Conservation (phyloP, 768 basidiomycete species). For the Strobilomyces confusus region DNA sequence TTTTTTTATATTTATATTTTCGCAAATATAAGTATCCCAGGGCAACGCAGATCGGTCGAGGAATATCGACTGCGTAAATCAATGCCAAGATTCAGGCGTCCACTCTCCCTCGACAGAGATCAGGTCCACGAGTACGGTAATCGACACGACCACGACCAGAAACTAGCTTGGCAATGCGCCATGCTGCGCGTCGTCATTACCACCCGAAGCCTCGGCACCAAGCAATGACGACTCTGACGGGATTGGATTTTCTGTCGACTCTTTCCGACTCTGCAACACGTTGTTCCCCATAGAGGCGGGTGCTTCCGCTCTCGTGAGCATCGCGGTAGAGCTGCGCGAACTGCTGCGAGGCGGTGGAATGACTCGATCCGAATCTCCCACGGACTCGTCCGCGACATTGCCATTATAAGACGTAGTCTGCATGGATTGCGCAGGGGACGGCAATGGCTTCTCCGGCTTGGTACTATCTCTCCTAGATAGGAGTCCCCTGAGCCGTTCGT, state of each 20-base stretch:
- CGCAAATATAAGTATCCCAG: background rate
- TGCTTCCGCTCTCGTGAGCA: conserved; percentile 6
- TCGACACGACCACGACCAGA: conserved; percentile 5
- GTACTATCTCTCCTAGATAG: conserved; percentile 28
- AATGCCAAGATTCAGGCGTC: background rate
- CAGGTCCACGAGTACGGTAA: conserved; percentile 10
- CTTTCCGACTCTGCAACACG: conserved; percentile 3
- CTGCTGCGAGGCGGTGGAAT: conserved; percentile 19
- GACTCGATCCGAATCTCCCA: conserved; percentile 18
- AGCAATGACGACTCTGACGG: conserved; percentile 2
- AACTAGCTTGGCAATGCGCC: conserved; percentile 9
- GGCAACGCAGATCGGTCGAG: conserved; percentile 14
- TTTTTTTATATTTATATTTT: background rate
- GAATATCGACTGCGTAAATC: conserved; percentile 9
- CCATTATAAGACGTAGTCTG: conserved; percentile 10
- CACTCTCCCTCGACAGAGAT: background rate
- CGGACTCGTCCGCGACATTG: conserved; percentile 8
- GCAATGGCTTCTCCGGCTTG: conserved; percentile 27
- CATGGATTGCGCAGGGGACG: conserved; percentile 25
- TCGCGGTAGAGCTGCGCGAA: conserved; percentile 13
- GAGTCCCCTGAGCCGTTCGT: conserved; percentile 38
- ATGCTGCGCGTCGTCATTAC: conserved; percentile 5
- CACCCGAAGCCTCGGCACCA: conserved; percentile 7
- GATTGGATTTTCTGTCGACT: conserved; percentile 10
- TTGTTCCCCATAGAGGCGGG: conserved; percentile 1